phyloP scores from a whole-genome alignment of 2,329 filamentous ascomycete genomes.

The Amesomyces nigricolor region DNA sequence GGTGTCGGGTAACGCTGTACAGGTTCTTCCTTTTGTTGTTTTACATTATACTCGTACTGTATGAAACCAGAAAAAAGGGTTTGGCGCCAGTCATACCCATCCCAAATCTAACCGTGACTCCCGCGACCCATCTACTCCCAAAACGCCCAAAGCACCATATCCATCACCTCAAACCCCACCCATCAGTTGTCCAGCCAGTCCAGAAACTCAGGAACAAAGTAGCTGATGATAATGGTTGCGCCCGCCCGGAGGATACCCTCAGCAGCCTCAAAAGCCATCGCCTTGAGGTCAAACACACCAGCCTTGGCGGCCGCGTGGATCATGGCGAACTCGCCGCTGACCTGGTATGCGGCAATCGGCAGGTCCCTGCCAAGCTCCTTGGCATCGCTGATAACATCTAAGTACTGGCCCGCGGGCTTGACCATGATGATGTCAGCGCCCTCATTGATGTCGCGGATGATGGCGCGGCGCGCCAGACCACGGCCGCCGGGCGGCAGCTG shows the following conservation, averaged over 20 bases:
- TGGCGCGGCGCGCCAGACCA: constrained; percentile 84
- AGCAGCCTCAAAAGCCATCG: constrained; percentile 91
- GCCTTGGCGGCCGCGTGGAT: constrained; percentile 93
- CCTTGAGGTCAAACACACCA: constrained; percentile 89
- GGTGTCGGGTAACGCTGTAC: too few species aligned
- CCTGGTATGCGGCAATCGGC: constrained; percentile 92
- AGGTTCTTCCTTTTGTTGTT: too few species aligned
- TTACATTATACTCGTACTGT: too few species aligned
- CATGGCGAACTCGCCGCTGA: constrained; percentile 96
- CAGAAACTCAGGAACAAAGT: constrained; percentile 80
- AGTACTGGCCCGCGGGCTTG: constrained; percentile 90
- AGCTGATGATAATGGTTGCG: constrained; percentile 87
- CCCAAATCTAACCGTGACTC: not conserved
- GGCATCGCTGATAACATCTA: constrained; percentile 96
- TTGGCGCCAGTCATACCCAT: not conserved
- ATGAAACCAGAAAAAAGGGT: too few species aligned
- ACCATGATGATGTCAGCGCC: constrained; percentile 99
- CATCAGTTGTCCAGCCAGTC: constrained; percentile 53
- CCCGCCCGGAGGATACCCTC: constrained; percentile 91
- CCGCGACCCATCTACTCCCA: constrained; percentile 3
- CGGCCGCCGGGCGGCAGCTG: constrained; percentile 90
- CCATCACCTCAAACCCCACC: not conserved
- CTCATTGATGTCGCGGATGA: constrained; percentile 82
- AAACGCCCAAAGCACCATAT: constrained; percentile 4
- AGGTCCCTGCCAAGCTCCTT: constrained; percentile 90